These are phyloP conservation scores for Colletotrichum endophyticum DNA, from an alignment of 2,329 filamentous ascomycete species.

Conservation along the genomic window DNA sequence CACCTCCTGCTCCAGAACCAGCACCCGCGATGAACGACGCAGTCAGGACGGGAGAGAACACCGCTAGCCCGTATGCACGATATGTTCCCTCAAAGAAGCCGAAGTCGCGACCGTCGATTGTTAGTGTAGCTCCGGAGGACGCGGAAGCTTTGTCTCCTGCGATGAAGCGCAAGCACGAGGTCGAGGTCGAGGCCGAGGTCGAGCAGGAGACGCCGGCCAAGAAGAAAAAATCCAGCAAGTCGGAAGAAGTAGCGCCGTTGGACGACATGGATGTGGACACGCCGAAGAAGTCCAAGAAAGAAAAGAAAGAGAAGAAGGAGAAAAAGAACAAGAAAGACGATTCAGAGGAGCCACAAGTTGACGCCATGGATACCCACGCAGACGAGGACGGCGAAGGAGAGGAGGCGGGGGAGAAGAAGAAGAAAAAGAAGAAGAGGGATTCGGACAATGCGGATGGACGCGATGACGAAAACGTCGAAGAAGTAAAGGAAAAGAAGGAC, in stretches of 20 bases:
- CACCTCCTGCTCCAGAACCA: conserved; percentile 3
- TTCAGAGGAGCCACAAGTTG: conserved; percentile 1
- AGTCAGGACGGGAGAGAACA: neutral
- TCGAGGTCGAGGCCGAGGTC: conserved; percentile 30
- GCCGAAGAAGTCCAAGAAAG: conserved; percentile 29
- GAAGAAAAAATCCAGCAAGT: conserved; percentile 38
- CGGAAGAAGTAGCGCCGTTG: conserved; percentile 1
- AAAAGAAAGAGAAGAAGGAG: conserved; percentile 37
- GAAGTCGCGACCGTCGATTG: conserved; percentile 16
- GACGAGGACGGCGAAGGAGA: neutral
- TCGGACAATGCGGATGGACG: neutral
- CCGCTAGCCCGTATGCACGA: conserved; percentile 15
- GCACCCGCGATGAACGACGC: conserved; percentile 4
- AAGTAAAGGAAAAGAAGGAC: conserved; percentile 24
- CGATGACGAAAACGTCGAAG: neutral
- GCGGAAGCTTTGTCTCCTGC: neutral
- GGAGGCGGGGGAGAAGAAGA: conserved; percentile 18
- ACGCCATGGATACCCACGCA: neutral
- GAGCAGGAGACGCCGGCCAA: conserved; percentile 31
- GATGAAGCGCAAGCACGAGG: conserved; percentile 41
- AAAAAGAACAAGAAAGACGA: conserved; percentile 30
- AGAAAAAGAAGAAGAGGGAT: conserved; percentile 24
- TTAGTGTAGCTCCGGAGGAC: neutral
- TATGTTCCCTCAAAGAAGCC: conserved; percentile 18
- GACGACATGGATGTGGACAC: conserved; percentile 26